Base-by-base conservation (phyloP, 768 basidiomycete species). In the Lactarius sp. region DNA sequence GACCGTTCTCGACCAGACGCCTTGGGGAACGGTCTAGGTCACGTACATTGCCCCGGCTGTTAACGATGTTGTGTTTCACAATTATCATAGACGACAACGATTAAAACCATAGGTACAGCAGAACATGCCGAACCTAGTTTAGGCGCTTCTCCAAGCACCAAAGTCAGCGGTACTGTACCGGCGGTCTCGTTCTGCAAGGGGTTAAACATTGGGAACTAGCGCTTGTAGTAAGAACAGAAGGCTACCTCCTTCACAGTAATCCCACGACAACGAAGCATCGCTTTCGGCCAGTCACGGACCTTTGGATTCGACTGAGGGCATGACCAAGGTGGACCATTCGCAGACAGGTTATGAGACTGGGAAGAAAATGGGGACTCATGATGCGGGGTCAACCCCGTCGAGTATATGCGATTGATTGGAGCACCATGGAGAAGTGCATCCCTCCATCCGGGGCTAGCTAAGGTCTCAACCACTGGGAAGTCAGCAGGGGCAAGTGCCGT, bases 11-110 rank as follows among this genome's bases (percentile, higher is more conserved):
- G 47, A 56, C 39, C 14, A 37, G 16, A 53, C n/a, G 39, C 20
- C 2, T 41, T 51, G 52, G 37, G 18, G 33, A 44, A 27, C 55
- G 55, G 50, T 62, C 20, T 6, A 8, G 4, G 37, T 59, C 63
- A 56, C 54, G 37, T 65, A 60, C 49, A 56, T 51, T 53, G 3
- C 63, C 39, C 53, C 41, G 39, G 27, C 4, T 18, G 59, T 60
- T 44, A 44, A 31, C 13, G n/a, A 51, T 16, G 36, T 44, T 41
- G 27, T 36, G 34, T 55, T 60, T 22, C 33, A 36, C 3, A 27
- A 18, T 18, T 6, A 31, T 51, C 42, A 52, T 36, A 3, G n/a
- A 9, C 37, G 18, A 44, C 33, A 52, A 14, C 34, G 22, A 22
- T 50, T 41, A 41, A 22, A 20, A 52, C 39, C 1, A 36, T n/a